Evolutionary conservation across 495 filamentous ascomycete genomes (phyloP).

Genomic region (Thermothielavioides terrestris): DNA sequence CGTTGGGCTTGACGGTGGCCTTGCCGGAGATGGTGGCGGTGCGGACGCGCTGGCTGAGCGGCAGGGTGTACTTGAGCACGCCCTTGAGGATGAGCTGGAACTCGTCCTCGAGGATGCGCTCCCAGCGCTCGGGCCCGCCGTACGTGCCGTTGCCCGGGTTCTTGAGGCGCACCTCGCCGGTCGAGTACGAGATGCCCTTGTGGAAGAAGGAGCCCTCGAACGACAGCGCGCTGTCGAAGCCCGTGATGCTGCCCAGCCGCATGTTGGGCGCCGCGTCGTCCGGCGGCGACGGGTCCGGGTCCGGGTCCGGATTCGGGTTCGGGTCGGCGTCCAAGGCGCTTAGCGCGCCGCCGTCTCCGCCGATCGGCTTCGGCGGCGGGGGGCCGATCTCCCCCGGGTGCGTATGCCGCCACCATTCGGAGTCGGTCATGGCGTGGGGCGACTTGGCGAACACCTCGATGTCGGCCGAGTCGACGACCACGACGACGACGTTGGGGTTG

Average conservation of each 20-base stretch:
- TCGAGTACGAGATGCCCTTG: constrained; percentile 52
- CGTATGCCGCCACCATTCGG: constrained; percentile 61
- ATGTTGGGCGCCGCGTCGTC: constrained; percentile 65
- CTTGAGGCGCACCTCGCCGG: constrained; percentile 70
- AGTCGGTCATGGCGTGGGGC: constrained; percentile 67
- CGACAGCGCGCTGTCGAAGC: constrained; percentile 75
- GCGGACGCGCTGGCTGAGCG: constrained; percentile 61
- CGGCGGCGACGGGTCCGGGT: constrained; percentile 53
- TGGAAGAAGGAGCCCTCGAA: constrained; percentile 86
- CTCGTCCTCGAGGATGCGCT: constrained; percentile 77
- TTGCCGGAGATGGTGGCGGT: constrained; percentile 44
- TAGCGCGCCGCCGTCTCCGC: neutral
- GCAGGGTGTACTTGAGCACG: constrained; percentile 79
- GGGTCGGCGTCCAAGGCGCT: neutral
- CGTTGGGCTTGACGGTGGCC: constrained; percentile 41
- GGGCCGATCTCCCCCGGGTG: constrained; percentile 31
- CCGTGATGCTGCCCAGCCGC: constrained; percentile 77
- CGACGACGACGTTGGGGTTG: constrained; percentile 84
- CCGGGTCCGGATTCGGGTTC: constrained; percentile 28
- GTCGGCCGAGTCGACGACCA: constrained; percentile 75
- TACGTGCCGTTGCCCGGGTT: constrained; percentile 85
- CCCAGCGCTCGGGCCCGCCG: constrained; percentile 84
- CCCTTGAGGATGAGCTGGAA: constrained; percentile 89
- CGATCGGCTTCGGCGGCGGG: constrained; percentile 11
- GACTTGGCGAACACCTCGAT: constrained; percentile 92